Evolutionary conservation across 345 rosid species (phyloP), one percentile per base, ranked within the genome.

Genomic region (Rhodamnia argentea): DNA sequence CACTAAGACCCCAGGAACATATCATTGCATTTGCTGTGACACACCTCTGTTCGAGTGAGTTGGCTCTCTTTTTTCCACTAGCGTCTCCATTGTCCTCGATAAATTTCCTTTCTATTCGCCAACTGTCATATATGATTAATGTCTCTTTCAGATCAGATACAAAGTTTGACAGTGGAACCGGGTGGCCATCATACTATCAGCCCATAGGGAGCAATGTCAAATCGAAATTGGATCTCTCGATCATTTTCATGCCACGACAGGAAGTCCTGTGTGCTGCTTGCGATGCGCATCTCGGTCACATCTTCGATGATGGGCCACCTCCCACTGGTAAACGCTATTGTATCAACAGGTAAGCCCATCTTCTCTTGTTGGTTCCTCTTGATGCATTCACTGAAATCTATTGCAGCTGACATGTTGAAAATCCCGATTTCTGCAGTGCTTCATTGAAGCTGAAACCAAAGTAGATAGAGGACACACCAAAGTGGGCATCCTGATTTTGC

Each of bases 121-220:
- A 18, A 70, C 81, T 70, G 47, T 70, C 3, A 29, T 81, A 44
- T 1, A 22, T 9, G 37, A 6, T 59, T 57, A 24, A 7, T 59
- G 56, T 88, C 50, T 86, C 0, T 83, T 90, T 84, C 90, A 97
- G 98, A 70, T 97, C 99, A 81, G 90, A 95, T 3, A 94, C 99
- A 51, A 97, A 97, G 91, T 97, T 95, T 64, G 98, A 97, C n/a
- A 96, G 98, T 44, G 99, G 99, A 90, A 97, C 98, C 12, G 98
- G 99, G 8, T 97, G 99, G 98, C 99, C 99, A 26, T 95, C 98
- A 32, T 96, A 93, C 89, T 94, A 93, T 89, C 89, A 94, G 88
- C 96, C 98, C 24, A 84, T 93, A 8, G 98, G 91, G 53, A 88
- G 89, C 87, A 95, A 95, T 64, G 97, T 92, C 84, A 93, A 93